These are phyloP conservation scores for Claviceps monticola DNA, from an alignment of 2,329 filamentous ascomycete genomes.

Conservation along the genomic window DNA sequence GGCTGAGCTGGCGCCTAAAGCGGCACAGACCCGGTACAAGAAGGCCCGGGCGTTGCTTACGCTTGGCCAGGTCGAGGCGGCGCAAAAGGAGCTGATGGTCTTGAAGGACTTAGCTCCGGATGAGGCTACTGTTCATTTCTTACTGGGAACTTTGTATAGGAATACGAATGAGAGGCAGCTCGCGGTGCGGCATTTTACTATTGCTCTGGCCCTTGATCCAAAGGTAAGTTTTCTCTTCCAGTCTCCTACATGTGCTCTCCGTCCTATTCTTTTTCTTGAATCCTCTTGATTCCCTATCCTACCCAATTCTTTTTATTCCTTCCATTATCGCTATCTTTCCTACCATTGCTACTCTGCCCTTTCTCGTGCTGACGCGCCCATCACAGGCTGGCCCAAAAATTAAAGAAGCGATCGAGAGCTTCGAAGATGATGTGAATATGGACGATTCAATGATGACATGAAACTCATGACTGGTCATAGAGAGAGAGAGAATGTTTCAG, in stretches of 20 bases:
- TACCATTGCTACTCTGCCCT: not conserved
- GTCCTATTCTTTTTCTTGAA: not conserved
- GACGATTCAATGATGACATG: constrained; percentile 50
- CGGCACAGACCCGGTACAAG: constrained; percentile 78
- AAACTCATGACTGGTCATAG: not conserved
- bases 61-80: constrained; percentile 54
- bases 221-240: constrained; percentile 50
- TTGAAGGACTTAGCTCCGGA: constrained; percentile 85
- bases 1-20: constrained; percentile 66
- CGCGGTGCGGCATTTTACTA: constrained; percentile 89
- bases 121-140: constrained; percentile 90
- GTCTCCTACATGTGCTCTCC: too few species aligned
- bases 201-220: constrained; percentile 86
- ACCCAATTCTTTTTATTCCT: not conserved
- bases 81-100: constrained; percentile 71
- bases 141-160: constrained; percentile 75
- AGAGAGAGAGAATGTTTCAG: not conserved
- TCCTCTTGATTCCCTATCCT: not conserved
- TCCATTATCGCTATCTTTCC: not conserved
- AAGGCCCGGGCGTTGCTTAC: constrained; percentile 80
- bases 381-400: constrained; percentile 76
- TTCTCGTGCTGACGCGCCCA: not conserved
- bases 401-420: constrained; percentile 88
- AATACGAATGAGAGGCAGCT: constrained; percentile 56
- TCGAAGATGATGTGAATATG: constrained; percentile 67